Evolutionary conservation across 2,329 filamentous ascomycete genomes (phyloP).

Genomic region (Verruconis gallopava): DNA sequence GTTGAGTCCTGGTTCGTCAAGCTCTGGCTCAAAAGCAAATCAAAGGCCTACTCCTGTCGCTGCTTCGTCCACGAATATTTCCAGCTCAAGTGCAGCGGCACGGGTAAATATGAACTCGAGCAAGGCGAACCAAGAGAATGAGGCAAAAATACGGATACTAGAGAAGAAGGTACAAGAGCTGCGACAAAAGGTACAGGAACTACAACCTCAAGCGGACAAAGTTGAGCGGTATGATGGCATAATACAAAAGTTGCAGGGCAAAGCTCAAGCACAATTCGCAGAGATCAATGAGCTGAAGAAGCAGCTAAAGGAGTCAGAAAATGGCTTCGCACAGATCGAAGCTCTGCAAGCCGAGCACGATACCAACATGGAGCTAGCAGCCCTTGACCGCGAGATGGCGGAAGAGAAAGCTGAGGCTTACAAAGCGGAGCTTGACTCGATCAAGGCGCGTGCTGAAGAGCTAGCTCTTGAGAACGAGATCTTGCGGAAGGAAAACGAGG

Average conservation of each 20-base stretch:
- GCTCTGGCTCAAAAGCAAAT: constrained; percentile 12
- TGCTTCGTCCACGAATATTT: constrained; percentile 11
- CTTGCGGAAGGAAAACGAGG: constrained; percentile 72
- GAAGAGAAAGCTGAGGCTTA: constrained; percentile 79
- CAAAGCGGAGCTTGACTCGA: constrained; percentile 64
- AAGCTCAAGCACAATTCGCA: constrained; percentile 72
- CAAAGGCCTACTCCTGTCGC: constrained; percentile 16
- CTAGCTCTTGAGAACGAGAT: constrained; percentile 80
- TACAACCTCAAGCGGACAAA: constrained; percentile 66
- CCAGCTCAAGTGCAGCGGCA: constrained; percentile 1
- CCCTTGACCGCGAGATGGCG: constrained; percentile 88
- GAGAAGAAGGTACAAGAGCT: constrained; percentile 82
- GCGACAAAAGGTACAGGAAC: constrained; percentile 65
- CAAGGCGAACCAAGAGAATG: constrained; percentile 69
- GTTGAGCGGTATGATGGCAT: constrained; percentile 69
- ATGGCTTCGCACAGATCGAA: constrained; percentile 56
- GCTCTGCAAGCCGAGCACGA: constrained; percentile 73
- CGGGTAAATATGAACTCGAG: constrained; percentile 15
- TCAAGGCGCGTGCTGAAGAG: constrained; percentile 69
- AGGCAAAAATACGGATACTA: constrained; percentile 73
- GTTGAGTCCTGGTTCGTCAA: constrained; percentile 7
- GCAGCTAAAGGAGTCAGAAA: constrained; percentile 62
- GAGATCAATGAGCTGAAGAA: constrained; percentile 67
- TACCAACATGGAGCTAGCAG: constrained; percentile 69
- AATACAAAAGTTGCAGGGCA: constrained; percentile 80